Evolutionary conservation across 306 rosid genomes (phyloP), one percentile per base, ranked within the genome.

Genomic region (Sophora flavescens): DNA sequence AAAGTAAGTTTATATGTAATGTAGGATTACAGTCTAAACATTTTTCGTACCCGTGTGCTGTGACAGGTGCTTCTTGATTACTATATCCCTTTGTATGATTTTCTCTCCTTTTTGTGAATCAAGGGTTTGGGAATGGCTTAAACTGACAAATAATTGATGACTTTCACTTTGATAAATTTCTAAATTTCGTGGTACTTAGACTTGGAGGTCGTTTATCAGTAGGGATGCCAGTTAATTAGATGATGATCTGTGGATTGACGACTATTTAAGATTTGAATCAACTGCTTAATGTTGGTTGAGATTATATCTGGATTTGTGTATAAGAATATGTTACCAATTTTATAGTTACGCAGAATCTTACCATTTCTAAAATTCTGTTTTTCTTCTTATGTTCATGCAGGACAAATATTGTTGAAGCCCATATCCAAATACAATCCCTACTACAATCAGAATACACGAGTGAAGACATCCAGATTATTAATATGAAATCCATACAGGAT

Each of bases 371-470:
- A 67, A 47, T 35, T 61, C 7, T 74, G 54, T 74, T 62, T 32
- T 44, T 28, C 26, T 35, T 4, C 32, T 35, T 35, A 18, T 70
- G 8, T 72, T 41, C 8, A 0, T 70, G 79, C 74, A 95, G 98
- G 85, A 93, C 96, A 72, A 95, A 95, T 78, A 92, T 95, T 13
- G 86, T 92, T 60, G 99, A 95, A 84, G 99, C 99, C 61, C 97
- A 95, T 80, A 71, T 81, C 74, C 99, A 92, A 88, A 84, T 95
- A 71, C 93, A 86, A 61, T 72, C 88, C 68, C 76, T 95, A 36
- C 84, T 95, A 2, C 88, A 88, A 77, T 81, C 92, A 28, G 99
- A 95, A 81, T 95, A 95, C 87, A 87, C 94, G 2, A 67, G 77
- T 12, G 92, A 92, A 82, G 98, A 94, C 74, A 84, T 93, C 54